Evolutionary conservation across 768 basidiomycete genomes (phyloP).

Genomic region (Asterophora lycoperdoides): DNA sequence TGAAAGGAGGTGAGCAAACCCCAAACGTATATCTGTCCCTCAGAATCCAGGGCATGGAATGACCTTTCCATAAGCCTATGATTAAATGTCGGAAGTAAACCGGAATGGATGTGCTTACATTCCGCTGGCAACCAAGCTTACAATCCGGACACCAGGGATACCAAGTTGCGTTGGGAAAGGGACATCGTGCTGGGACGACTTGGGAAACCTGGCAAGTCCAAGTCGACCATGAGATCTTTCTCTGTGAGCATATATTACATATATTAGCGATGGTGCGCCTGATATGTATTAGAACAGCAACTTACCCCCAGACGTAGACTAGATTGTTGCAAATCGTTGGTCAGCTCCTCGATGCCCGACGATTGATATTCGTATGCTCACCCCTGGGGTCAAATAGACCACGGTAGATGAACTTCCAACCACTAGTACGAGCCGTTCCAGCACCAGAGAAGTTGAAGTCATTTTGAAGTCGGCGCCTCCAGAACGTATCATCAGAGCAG

Average conservation of each 20-base stretch:
- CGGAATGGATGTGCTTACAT: constrained; percentile 67
- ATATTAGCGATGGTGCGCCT: constrained; percentile 1
- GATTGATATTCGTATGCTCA: constrained; percentile 25
- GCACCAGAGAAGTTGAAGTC: constrained; percentile 80
- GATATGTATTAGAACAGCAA: constrained; percentile 5
- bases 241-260: constrained; percentile 33
- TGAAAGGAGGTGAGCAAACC: constrained; percentile 39
- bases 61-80: constrained; percentile 62
- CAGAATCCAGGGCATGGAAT: constrained; percentile 79
- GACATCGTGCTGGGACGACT: constrained; percentile 33
- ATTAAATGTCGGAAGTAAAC: too few species aligned
- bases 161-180: constrained; percentile 63
- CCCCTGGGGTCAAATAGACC: constrained; percentile 69
- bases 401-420: constrained; percentile 79
- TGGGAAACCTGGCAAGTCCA: constrained; percentile 42
- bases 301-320: constrained; percentile 52
- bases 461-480: constrained; percentile 61
- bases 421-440: constrained; percentile 67
- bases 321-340: neutral
- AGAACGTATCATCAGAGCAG: constrained; percentile 71
- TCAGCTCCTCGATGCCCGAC: constrained; percentile 2
- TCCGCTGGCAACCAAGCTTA: constrained; percentile 74
- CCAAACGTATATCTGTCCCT: constrained; percentile 76
- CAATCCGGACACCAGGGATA: constrained; percentile 59
- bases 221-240: constrained; percentile 59